Evolutionary conservation across 2,329 filamentous ascomycete species (phyloP).

Genomic region (Cordyceps tenuipes): DNA sequence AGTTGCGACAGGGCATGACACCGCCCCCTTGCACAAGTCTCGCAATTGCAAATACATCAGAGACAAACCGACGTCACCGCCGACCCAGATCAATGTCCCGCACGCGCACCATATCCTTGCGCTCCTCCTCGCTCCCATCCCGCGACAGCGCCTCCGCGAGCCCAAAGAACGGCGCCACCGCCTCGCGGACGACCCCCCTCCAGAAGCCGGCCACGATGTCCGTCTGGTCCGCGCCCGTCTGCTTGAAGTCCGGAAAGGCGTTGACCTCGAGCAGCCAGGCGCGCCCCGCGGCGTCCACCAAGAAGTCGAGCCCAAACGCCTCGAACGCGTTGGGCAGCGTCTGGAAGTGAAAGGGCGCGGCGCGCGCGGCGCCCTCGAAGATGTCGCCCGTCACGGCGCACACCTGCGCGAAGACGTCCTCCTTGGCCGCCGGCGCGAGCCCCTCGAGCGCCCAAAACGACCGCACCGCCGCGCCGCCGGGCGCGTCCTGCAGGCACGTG

Average conservation of each 20-base stretch:
- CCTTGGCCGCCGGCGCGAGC: slow-evolving; percentile 44
- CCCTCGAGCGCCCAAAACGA: slow-evolving; percentile 61
- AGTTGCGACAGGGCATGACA: neutral
- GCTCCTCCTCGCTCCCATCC: slow-evolving; percentile 14
- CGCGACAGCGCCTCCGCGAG: slow-evolving; percentile 17
- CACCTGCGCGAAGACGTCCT: slow-evolving; percentile 64
- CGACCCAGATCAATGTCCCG: slow-evolving; percentile 46
- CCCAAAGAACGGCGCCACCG: slow-evolving; percentile 60
- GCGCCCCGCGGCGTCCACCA: slow-evolving; percentile 58
- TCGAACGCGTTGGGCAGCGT: slow-evolving; percentile 83
- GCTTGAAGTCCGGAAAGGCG: slow-evolving; percentile 90
- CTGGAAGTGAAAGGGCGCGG: slow-evolving; percentile 88
- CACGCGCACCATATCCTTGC: slow-evolving; percentile 42
- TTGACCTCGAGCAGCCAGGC: slow-evolving; percentile 86
- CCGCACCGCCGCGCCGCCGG: slow-evolving; percentile 54
- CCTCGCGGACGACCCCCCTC: slow-evolving; percentile 60
- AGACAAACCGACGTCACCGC: slow-evolving; percentile 17
- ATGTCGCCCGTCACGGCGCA: slow-evolving; percentile 63
- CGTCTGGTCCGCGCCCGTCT: slow-evolving; percentile 76
- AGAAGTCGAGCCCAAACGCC: slow-evolving; percentile 82
- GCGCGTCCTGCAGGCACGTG: slow-evolving; percentile 74
- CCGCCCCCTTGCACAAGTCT: too few relatives aligned
- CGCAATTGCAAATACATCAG: too few relatives aligned
- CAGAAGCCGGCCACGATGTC: slow-evolving; percentile 70
- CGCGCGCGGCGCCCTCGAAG: slow-evolving; percentile 78